phyloP scores from a whole-genome alignment of 2,329 filamentous ascomycete species.

The Cryphonectria parasitica region DNA sequence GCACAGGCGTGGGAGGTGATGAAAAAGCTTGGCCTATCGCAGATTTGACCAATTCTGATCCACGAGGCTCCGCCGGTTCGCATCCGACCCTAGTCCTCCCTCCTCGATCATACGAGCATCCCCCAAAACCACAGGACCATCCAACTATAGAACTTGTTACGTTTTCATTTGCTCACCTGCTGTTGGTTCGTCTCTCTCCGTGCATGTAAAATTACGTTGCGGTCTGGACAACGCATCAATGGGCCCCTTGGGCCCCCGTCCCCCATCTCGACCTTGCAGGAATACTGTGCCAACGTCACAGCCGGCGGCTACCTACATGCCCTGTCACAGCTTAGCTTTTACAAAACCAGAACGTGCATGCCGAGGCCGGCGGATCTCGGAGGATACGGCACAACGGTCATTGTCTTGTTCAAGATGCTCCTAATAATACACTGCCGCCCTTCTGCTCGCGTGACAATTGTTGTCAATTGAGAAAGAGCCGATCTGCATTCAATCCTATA shows the following conservation, averaged over 20 bases:
- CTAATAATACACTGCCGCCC: not conserved
- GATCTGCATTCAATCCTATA: conserved; percentile 1
- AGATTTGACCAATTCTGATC: not conserved
- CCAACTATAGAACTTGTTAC: conserved; percentile 11
- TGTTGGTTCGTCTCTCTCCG: not conserved
- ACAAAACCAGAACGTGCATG: not conserved
- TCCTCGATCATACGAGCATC: conserved; percentile 1
- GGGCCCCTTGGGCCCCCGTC: too few relatives aligned
- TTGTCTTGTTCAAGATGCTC: not conserved
- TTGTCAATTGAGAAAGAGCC: not conserved
- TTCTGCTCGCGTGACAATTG: not conserved
- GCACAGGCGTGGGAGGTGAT: not conserved
- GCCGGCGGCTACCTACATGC: not conserved
- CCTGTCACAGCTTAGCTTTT: not conserved
- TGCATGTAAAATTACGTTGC: not conserved
- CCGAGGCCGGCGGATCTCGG: not conserved
- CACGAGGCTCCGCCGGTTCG: not conserved
- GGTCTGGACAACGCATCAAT: conserved; percentile 9
- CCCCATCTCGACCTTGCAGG: not conserved
- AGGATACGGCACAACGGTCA: not conserved
- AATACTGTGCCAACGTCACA: not conserved
- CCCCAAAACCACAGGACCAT: not conserved
- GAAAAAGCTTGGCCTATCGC: not conserved
- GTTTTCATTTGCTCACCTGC: conserved; percentile 27
- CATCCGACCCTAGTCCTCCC: not conserved